Evolutionary conservation across 176 grass and related monocot genomes (phyloP).

Genomic region (Phragmites australis): DNA sequence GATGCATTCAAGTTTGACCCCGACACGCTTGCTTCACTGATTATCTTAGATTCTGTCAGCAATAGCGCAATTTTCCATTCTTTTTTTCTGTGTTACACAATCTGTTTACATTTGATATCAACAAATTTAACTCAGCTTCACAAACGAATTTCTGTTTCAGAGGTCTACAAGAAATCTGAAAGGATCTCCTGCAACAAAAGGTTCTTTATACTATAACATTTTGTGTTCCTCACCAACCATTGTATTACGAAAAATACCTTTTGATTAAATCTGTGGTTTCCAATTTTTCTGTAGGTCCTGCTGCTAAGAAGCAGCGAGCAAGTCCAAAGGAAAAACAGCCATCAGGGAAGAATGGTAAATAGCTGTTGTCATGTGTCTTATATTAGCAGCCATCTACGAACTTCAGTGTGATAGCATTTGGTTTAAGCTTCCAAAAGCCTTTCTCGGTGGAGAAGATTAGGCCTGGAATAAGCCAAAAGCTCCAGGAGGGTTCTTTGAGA

Average conservation of each 20-base stretch:
- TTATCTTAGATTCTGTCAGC: too few relatives aligned
- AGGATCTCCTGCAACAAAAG: constrained; percentile 62
- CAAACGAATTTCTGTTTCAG: constrained; percentile 46
- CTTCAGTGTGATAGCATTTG: constrained; percentile 1
- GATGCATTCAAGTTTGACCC: constrained; percentile 22
- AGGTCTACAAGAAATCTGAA: constrained; percentile 42
- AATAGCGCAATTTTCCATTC: too few relatives aligned
- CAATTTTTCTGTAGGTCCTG: constrained; percentile 43
- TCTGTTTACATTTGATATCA: constrained; percentile 10
- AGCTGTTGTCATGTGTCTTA: constrained; percentile 17
- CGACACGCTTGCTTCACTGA: too few relatives aligned
- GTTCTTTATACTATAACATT: constrained; percentile 23
- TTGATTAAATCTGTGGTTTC: constrained; percentile 8
- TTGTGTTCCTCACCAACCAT: neutral
- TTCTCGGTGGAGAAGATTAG: neutral
- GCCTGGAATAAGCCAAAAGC: neutral
- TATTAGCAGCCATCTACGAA: neutral
- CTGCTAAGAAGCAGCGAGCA: constrained; percentile 48
- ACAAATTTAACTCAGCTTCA: constrained; percentile 1
- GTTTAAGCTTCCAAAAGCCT: neutral
- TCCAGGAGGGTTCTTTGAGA: neutral
- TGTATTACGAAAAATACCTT: neutral
- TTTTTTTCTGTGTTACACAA: neutral
- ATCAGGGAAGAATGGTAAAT: constrained; percentile 61
- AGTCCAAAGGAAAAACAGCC: constrained; percentile 40